phyloP scores from a whole-genome alignment of 2,329 filamentous ascomycete species.

The Zymoseptoria pseudotritici region DNA sequence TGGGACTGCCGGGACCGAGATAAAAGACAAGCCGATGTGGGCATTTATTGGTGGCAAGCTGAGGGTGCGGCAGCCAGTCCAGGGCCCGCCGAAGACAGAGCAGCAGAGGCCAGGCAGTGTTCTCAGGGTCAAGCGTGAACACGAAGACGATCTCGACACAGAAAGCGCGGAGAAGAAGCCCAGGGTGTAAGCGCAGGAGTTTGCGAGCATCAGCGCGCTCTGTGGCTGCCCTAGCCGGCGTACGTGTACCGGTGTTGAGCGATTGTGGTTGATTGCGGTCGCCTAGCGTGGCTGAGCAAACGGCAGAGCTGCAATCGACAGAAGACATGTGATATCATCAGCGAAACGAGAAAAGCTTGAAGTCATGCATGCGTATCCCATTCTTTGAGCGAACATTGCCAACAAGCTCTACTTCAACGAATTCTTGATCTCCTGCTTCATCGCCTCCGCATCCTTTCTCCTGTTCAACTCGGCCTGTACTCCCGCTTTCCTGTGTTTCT shows the following conservation, averaged over 20 bases:
- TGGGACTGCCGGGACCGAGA: not conserved
- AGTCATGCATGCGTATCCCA: not conserved
- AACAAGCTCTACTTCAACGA: slow-evolving; percentile 18
- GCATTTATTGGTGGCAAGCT: not conserved
- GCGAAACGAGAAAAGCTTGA: slow-evolving; percentile 2
- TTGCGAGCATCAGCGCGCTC: too few relatives aligned
- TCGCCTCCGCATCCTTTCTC: slow-evolving; percentile 25
- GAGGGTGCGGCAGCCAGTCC: not conserved
- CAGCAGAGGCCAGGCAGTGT: not conserved
- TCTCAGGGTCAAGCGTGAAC: not conserved
- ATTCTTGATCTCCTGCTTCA: slow-evolving; percentile 27
- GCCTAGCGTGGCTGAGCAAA: too few relatives aligned
- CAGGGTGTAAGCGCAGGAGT: too few relatives aligned
- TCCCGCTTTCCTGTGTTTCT: slow-evolving; percentile 18
- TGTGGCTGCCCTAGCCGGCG: too few relatives aligned
- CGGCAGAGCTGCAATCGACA: too few relatives aligned
- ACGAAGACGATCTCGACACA: too few relatives aligned
- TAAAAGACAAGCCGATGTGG: not conserved
- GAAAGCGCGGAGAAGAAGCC: too few relatives aligned
- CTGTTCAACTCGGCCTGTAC: slow-evolving; percentile 24
- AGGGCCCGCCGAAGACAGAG: not conserved
- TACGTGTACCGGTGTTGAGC: too few relatives aligned
- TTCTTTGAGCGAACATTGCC: not conserved
- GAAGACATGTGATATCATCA: not conserved
- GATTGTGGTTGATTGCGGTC: too few relatives aligned